These are phyloP conservation scores for Aspergillus fischeri DNA, from an alignment of 2,329 filamentous ascomycete species.

Conservation along the genomic window DNA sequence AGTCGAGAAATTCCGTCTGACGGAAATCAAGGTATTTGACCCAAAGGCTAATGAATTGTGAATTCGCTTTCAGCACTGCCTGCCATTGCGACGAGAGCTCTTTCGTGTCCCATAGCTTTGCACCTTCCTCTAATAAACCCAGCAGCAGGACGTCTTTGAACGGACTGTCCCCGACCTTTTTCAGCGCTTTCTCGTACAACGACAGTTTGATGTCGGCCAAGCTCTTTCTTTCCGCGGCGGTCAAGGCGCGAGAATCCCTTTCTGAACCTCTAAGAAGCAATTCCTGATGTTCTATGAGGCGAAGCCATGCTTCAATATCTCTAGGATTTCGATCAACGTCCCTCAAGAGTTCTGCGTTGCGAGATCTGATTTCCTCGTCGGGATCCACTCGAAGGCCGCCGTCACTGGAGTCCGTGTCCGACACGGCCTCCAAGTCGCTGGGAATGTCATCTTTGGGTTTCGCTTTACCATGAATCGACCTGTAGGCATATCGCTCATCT, in stretches of 20 bases:
- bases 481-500: constrained; percentile 55
- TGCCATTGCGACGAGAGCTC: constrained; percentile 63
- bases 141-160: constrained; percentile 60
- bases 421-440: constrained; percentile 48
- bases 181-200: constrained; percentile 73
- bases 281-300: constrained; percentile 75
- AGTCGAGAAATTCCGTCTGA: constrained; percentile 63
- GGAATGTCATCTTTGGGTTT: constrained; percentile 46
- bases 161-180: constrained; percentile 45
- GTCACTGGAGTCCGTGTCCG: constrained; percentile 42
- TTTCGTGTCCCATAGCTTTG: constrained; percentile 66
- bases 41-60: constrained; percentile 65
- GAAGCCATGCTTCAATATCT: constrained; percentile 70
- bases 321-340: constrained; percentile 62
- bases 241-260: constrained; percentile 38
- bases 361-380: constrained; percentile 42
- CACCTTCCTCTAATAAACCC: constrained; percentile 68
- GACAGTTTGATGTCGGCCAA: constrained; percentile 76
- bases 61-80: constrained; percentile 53
- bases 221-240: constrained; percentile 60
- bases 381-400: constrained; percentile 33
- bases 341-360: constrained; percentile 55
- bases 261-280: constrained; percentile 51
- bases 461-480: constrained; percentile 63
- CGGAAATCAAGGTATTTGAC: constrained; percentile 65